Conservation (phyloP, 345 rosid genomes). For the Populus ilicifolia region DNA sequence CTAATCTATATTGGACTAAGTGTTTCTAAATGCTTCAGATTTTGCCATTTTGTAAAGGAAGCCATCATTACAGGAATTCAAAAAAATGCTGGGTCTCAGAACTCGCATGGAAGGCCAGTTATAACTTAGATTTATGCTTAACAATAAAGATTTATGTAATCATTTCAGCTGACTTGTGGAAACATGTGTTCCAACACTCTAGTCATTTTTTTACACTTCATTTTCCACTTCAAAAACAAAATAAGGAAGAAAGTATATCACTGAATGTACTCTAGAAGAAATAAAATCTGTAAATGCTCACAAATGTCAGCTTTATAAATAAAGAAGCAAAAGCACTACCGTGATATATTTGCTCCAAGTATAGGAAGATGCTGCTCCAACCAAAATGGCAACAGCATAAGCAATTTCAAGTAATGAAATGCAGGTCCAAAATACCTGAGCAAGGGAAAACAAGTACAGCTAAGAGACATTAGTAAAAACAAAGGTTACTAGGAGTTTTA, state of each 20-base stretch:
- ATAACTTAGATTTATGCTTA: not conserved
- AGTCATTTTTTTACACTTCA: no score
- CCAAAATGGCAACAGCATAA: conserved; percentile 64
- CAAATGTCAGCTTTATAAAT: not conserved
- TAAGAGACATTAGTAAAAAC: not conserved
- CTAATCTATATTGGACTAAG: not conserved
- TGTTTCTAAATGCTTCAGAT: not conserved
- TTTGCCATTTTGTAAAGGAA: not conserved
- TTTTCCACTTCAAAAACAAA: not conserved
- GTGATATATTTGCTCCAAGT: conserved; percentile 78
- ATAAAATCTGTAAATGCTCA: not conserved
- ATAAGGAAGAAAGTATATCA: not conserved
- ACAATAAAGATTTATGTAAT: no score
- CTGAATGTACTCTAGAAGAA: not conserved
- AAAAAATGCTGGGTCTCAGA: no score
- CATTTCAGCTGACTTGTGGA: not conserved
- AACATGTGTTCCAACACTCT: no score
- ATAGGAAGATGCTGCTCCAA: conserved; percentile 69
- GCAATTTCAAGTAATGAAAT: conserved; percentile 79
- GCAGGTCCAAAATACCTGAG: conserved; percentile 90
- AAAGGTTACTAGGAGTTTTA: not conserved
- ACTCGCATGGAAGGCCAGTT: not conserved
- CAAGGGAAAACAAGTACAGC: conserved; percentile 2
- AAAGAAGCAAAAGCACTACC: conserved; percentile 37
- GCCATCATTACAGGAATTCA: no score